Base-by-base conservation (phyloP, 495 filamentous ascomycete genomes). In the Penicillium tannophilum region DNA sequence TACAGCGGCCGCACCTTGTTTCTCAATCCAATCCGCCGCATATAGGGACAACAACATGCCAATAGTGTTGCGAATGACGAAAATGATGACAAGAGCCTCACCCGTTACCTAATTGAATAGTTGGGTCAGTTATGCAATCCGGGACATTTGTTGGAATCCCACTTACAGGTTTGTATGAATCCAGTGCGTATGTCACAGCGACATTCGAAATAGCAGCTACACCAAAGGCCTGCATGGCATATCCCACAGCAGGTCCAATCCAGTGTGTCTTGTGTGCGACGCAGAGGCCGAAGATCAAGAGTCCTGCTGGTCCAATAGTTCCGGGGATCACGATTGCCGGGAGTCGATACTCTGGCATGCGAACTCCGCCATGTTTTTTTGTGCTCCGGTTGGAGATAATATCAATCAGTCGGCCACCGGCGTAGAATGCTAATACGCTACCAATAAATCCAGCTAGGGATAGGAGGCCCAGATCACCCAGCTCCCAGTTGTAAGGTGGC, bases 161-260 rank as follows among this genome's bases (percentile, higher is more conserved):
- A 61, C 66, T 6, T 52, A 74, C 71, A 33, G 63, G 65, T 31
- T 65, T 64, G 53, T 74, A 74, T 19, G 63, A 69, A 31, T 74
- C 71, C 14, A 74, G 42, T 6, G 60, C 64, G 39, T 74, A 74
- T 1, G 71, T 74, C 31, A 74, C 71, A 3, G 67, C 71, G 6
- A 74, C 67, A 43, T 74, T 74, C 1, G 69, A 70, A 17, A 72
- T 69, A 28, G 69, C 69, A 10, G 71, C 66, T 0, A 72, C 64
- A 4, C 71, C 71, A 41, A 74, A 74, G 0, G 65, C 71, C 42
- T 74, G 71, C 69, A 74, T 74, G 2, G 63, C 69, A 43, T 70
- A 70, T 35, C 71, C 71, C n/a, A 74, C 51, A 0, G 71, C 71
- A 11, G 66, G 58, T 4, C 71, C 71, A 19, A 68, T 65, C 71